A percentile compares a stretch with the other conserved stretches of the same genome.
These are phyloP conservation scores for Coniochaeta pulveracea DNA, from an alignment of 2,329 filamentous ascomycete genomes.

Conservation along the genomic window DNA sequence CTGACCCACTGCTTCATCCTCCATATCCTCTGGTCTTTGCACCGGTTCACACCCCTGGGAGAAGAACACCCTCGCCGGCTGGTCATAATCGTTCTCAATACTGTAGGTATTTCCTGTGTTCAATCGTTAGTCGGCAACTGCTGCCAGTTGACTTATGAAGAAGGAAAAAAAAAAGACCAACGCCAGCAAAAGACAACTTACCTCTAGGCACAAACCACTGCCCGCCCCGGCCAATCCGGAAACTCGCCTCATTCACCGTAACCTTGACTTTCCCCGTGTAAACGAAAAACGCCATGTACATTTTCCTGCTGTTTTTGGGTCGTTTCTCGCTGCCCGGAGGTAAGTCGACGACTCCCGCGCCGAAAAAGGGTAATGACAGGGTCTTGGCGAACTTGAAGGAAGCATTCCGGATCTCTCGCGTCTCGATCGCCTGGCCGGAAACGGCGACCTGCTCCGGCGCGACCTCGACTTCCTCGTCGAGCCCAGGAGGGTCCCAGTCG, in stretches of 20 bases:
- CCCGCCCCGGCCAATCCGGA: slow-evolving; percentile 77
- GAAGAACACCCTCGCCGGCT: slow-evolving; percentile 76
- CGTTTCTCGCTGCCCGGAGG: slow-evolving; percentile 75
- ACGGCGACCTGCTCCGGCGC: slow-evolving; percentile 46
- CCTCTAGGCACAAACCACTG: slow-evolving; percentile 93
- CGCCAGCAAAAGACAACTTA: slow-evolving; percentile 48
- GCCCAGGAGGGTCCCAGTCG: slow-evolving; percentile 38
- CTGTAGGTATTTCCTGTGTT: slow-evolving; percentile 79
- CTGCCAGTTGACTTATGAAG: not conserved
- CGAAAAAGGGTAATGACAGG: slow-evolving; percentile 74
- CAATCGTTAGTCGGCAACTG: slow-evolving; percentile 7
- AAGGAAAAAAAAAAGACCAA: slow-evolving; percentile 6
- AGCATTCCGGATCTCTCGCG: slow-evolving; percentile 48
- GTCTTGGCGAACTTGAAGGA: slow-evolving; percentile 86
- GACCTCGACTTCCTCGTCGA: slow-evolving; percentile 43
- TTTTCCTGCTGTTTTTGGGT: slow-evolving; percentile 84
- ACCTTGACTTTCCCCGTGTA: slow-evolving; percentile 74
- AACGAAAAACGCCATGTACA: slow-evolving; percentile 96
- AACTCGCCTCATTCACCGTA: slow-evolving; percentile 61
- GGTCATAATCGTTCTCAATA: slow-evolving; percentile 69
- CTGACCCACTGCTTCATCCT: no score
- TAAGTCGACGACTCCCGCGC: slow-evolving; percentile 80
- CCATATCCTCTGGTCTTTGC: not conserved
- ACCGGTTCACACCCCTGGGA: slow-evolving; percentile 64
- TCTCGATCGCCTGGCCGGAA: slow-evolving; percentile 42